Base-by-base conservation (phyloP, 768 basidiomycete genomes). In the Asterophora lycoperdoides region DNA sequence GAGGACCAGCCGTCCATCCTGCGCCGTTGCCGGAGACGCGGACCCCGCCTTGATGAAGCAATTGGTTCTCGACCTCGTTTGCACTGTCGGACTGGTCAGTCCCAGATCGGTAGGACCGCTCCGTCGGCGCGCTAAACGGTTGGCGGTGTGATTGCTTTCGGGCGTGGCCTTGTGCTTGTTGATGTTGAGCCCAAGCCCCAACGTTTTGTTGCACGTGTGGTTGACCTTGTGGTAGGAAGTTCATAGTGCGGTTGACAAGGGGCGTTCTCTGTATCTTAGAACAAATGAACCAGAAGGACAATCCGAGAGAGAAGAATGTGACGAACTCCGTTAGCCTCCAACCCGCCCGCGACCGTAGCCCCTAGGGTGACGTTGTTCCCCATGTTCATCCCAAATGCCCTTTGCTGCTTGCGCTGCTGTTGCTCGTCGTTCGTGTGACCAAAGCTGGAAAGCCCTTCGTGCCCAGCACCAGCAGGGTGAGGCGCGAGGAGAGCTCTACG, bases 251-350 rank as follows among this genome's bases (percentile, higher is more conserved):
- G 59, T 74, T 75, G 9, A 76, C 68, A 37, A 86, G 68, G 6
- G 86, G 85, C 5, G 85, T 87, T 41, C 86, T 70, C 62, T 87
- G 86, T 38, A 85, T 76, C 87, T 89, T 37, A 41, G 15, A 1
- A 13, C 43, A 40, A 29, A 28, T 33, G 13, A 47, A 23, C 10
- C 8, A 19, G 30, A 15, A n/a, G 15, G 18, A 34, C 18, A 23
- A 20, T 44, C 17, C 11, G 13, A 43, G 28, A 34, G 28, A 35
- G 29, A 28, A 52, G 54, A 34, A 15, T 19, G 15, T 46, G 44
- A 58, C 68, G 42, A 64, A 85, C 88, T 53, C 83, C 79, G 49
- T 68, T 78, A 5, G 76, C 74, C 57, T 87, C 80, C 81, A 88
- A 83, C 17, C 79, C 79, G 5, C 77, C 80, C 2, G 83, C 74